Evolutionary conservation across 192 early-diverging fungal genomes (phyloP).

Genomic region (Backusella parvicylindrica): DNA sequence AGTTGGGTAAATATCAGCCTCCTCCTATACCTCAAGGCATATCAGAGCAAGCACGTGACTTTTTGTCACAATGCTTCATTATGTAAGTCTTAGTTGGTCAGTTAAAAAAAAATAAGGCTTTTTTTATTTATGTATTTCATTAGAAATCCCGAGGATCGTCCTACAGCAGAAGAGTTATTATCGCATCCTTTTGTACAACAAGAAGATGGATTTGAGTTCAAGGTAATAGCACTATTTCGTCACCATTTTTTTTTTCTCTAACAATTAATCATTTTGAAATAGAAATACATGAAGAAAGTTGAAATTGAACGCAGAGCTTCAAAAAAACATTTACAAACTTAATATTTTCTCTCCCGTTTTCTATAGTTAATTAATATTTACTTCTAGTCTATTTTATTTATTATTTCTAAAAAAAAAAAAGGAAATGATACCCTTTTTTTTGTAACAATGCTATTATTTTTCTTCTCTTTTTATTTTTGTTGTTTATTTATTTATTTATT

Average conservation of each 20-base stretch:
- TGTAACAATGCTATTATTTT: neutral
- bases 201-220: slow-evolving; percentile 47
- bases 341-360: neutral
- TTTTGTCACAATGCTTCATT: slow-evolving; percentile 75
- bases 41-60: slow-evolving; percentile 63
- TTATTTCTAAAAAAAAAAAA: neutral
- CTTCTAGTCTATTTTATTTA: neutral
- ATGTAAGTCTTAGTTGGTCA: slow-evolving; percentile 43
- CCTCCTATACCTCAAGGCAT: slow-evolving; percentile 80
- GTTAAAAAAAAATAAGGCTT: neutral
- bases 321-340: neutral
- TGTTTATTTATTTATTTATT: neutral
- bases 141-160: slow-evolving; percentile 67
- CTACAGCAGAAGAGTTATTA: slow-evolving; percentile 71
- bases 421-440: neutral
- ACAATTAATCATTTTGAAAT: neutral
- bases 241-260: neutral
- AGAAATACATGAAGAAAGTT: slow-evolving; percentile 17
- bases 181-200: slow-evolving; percentile 68
- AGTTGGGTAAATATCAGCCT: slow-evolving; percentile 62
- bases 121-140: neutral
- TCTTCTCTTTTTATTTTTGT: neutral
- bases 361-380: neutral
- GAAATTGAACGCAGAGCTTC: slow-evolving; percentile 20
- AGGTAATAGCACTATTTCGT: slow-evolving; percentile 26